Evolutionary conservation across 1,284 basidiomycete species (phyloP), one percentile per base, ranked within the genome.

Genomic region (Ganoderma resinaceum): DNA sequence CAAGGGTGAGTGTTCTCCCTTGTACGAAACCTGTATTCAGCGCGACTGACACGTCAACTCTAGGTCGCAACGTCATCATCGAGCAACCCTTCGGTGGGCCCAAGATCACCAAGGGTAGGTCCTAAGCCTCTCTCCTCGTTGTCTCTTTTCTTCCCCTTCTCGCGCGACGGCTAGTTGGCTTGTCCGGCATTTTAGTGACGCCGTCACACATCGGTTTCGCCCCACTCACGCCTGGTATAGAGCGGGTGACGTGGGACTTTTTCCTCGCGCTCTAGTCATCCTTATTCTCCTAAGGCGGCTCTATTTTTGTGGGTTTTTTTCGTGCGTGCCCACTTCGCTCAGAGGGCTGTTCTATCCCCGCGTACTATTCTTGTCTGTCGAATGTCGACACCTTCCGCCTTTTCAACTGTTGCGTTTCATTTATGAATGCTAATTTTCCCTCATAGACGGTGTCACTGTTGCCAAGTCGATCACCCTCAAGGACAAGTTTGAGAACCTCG

Each of bases 401-500:
- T 12, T 26, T 11, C 5, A 42, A 14, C 23, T 65, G 62, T n/a
- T 65, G 23, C n/a, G n/a, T n/a, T 49, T 12, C 18, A 16, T 58
- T 12, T 12, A 46, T n/a, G n/a, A 49, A 61, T 63, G 57, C 64
- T 38, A 42, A 16, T 33, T 33, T 66, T 59, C 57, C 20, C 70
- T 29, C 14, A 14, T 18, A 93, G 96, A 99, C 80, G 97, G 97
- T 91, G 97, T 99, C 35, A 98, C 97, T 52, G 97, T 99, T 55
- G 97, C 97, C 71, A 98, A 98, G 86, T 86, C 96, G 31, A 97
- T 99, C 78, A 87, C 91, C 14, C 89, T 99, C 78, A 92, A 99
- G 84, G 96, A 99, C 91, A 98, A 97, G 85, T 98, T 99, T 77
- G 96, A 99, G 87, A 99, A 99, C 87, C 92, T 99, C 69, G 96